Conservation (phyloP, 2,329 filamentous ascomycete genomes). For the Paecilomyces fulvus region DNA sequence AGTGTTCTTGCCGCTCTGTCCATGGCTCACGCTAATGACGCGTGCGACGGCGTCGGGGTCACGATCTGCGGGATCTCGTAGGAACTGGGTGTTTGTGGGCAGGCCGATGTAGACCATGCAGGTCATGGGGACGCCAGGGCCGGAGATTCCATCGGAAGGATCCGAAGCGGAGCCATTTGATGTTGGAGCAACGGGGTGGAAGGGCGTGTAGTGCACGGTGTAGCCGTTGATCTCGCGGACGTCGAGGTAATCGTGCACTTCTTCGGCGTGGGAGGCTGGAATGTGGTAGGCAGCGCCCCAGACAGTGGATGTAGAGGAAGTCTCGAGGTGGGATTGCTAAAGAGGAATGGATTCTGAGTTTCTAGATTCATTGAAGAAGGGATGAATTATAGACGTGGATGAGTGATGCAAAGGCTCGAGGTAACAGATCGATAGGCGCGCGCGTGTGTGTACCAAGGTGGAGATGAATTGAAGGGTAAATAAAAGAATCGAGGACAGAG, state of each 20-base stretch:
- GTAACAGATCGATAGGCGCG: background rate
- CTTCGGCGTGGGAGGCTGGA: conserved; percentile 58
- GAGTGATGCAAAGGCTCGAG: background rate
- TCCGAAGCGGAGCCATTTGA: conserved; percentile 1
- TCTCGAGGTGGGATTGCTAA: conserved; percentile 28
- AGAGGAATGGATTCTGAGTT: background rate
- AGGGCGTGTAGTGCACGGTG: conserved; percentile 81
- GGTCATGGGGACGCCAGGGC: conserved; percentile 35
- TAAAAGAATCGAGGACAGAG: background rate
- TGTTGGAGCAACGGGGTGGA: conserved; percentile 50
- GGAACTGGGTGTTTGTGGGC: conserved; percentile 85
- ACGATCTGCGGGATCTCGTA: conserved; percentile 48
- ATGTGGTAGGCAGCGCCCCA: conserved; percentile 95
- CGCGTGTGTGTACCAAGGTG: background rate
- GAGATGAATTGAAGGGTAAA: background rate
- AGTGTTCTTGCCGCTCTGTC: conserved; percentile 79
- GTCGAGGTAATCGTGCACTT: conserved; percentile 85
- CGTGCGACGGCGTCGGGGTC: conserved; percentile 68
- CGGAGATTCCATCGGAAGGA: conserved; percentile 10
- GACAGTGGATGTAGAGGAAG: conserved; percentile 45
- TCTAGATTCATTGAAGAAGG: background rate
- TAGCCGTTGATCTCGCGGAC: conserved; percentile 98
- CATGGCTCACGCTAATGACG: conserved; percentile 68
- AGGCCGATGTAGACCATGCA: conserved; percentile 90
- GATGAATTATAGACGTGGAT: background rate